A percentile compares a stretch with the other conserved stretches of the same genome.
phyloP scores from a whole-genome alignment of 495 filamentous ascomycete species.

The Penicillium tannophilum region DNA sequence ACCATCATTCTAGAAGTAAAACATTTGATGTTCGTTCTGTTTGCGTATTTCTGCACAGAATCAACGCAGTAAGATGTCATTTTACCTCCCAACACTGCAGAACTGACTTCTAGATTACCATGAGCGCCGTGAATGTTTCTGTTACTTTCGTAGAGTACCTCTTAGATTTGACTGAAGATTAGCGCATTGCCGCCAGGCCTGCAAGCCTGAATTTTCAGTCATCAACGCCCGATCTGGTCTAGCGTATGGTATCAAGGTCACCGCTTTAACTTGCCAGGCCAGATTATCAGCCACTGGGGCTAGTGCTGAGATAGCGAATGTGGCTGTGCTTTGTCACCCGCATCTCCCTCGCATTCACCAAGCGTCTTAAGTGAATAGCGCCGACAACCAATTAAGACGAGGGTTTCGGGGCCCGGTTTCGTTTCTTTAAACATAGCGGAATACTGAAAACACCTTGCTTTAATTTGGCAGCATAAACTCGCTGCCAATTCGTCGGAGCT shows the following conservation, averaged over 20 bases:
- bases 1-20: background rate
- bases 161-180: background rate
- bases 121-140: background rate
- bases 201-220: background rate
- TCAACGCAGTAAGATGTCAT: background rate
- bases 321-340: constrained; percentile 17
- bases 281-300: background rate
- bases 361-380: background rate
- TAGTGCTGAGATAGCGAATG: background rate
- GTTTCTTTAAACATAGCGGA: background rate
- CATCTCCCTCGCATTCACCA: constrained; percentile 8
- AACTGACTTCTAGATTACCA: background rate
- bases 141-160: background rate
- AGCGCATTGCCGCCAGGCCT: background rate
- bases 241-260: background rate
- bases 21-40: background rate
- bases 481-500: background rate
- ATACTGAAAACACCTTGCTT: background rate
- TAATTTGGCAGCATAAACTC: background rate
- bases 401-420: too few relatives aligned
- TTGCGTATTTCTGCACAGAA: background rate
- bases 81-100: background rate
- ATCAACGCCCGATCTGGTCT: background rate
- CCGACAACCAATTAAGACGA: background rate
- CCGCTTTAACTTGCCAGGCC: background rate